A percentile compares a stretch with the other conserved stretches of the same genome.
phyloP scores from a whole-genome alignment of 176 grass and related monocot species.

The Avena eriantha region DNA sequence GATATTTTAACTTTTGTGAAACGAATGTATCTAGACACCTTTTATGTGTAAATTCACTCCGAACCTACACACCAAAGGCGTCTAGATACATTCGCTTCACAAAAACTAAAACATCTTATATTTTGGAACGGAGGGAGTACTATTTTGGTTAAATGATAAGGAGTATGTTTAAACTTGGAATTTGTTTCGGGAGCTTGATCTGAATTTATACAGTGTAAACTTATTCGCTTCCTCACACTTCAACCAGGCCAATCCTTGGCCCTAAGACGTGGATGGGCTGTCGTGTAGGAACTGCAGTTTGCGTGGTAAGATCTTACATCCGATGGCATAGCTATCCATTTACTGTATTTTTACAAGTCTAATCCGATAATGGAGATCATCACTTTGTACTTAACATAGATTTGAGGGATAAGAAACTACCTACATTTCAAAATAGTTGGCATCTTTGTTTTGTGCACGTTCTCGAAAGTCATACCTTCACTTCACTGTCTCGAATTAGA shows the following conservation, averaged over 20 bases:
- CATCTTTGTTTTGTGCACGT: background rate
- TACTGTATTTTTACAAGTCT: background rate
- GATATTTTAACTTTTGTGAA: too few relatives aligned
- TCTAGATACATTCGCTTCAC: too few relatives aligned
- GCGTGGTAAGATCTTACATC: background rate
- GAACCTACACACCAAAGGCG: too few relatives aligned
- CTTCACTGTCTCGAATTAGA: too few relatives aligned
- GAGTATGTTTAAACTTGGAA: background rate
- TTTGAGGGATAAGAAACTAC: background rate
- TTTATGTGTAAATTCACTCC: too few relatives aligned
- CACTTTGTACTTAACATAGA: constrained; percentile 9
- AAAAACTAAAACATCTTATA: too few relatives aligned
- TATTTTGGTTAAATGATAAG: background rate
- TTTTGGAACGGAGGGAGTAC: too few relatives aligned
- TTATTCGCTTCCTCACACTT: background rate
- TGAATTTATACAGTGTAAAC: background rate
- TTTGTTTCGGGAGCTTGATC: background rate
- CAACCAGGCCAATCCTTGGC: background rate
- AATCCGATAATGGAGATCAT: background rate
- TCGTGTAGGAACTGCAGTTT: background rate
- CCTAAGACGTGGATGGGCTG: background rate
- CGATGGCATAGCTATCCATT: background rate
- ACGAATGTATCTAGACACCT: too few relatives aligned
- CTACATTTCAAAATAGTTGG: background rate
- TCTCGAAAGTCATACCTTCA: background rate